Percentiles rank a stretch among this genome's conserved stretches.
phyloP scores from a whole-genome alignment of 2,329 filamentous ascomycete genomes.

The Fusarium sp. region DNA sequence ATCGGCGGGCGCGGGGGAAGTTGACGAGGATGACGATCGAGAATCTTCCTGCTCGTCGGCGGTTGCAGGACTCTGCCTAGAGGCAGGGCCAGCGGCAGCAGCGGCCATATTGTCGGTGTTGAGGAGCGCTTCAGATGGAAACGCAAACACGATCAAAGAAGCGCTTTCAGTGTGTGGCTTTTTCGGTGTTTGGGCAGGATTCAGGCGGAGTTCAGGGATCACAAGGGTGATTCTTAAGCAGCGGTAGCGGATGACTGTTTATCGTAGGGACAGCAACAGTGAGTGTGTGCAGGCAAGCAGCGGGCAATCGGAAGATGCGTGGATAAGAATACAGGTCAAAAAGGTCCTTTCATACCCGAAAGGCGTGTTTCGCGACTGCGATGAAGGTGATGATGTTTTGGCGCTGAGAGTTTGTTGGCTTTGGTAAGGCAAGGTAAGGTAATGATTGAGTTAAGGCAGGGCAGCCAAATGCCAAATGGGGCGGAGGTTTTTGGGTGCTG shows the following conservation, averaged over 20 bases:
- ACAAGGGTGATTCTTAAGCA: constrained; percentile 33
- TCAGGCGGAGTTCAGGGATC: constrained; percentile 23
- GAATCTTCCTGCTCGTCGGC: constrained; percentile 60
- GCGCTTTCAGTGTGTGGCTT: neutral
- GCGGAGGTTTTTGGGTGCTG: constrained; percentile 26
- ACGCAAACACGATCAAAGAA: constrained; percentile 2
- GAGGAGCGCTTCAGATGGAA: constrained; percentile 11
- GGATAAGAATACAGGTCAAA: neutral
- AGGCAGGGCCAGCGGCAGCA: constrained; percentile 23
- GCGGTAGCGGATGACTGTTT: constrained; percentile 9
- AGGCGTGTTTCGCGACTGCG: constrained; percentile 10
- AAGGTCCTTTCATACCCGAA: neutral
- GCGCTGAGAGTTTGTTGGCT: constrained; percentile 23
- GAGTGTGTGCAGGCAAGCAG: neutral
- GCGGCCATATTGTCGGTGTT: constrained; percentile 37
- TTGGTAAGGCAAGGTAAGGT: constrained; percentile 1
- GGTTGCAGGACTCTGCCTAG: constrained; percentile 34
- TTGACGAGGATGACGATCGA: constrained; percentile 73
- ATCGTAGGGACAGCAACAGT: neutral
- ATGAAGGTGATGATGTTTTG: constrained; percentile 20
- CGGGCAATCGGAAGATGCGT: neutral
- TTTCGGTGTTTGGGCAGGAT: constrained; percentile 19
- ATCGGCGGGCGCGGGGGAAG: constrained; percentile 77
- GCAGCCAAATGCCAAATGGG: constrained; percentile 30
- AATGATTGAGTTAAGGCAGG: constrained; percentile 11